phyloP scores from a whole-genome alignment of 1,284 basidiomycete species.

The Apiotrichum gracile region DNA sequence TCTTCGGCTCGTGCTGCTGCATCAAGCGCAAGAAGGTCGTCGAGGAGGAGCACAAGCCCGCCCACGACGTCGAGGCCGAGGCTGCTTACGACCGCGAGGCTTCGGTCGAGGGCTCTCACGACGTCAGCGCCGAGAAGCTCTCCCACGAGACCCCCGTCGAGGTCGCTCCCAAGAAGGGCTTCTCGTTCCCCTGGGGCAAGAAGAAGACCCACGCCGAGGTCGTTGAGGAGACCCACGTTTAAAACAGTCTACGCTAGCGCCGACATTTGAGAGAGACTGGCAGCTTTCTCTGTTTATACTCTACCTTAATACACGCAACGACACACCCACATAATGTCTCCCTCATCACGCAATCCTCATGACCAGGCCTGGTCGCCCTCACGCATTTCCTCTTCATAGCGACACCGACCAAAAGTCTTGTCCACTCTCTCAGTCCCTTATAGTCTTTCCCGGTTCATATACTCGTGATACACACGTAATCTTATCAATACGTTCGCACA shows the following conservation, averaged over 20 bases:
- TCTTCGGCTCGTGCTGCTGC: conserved; percentile 10
- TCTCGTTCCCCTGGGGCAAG: not conserved
- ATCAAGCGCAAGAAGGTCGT: conserved; percentile 2
- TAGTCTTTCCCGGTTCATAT: not conserved
- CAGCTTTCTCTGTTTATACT: too few species aligned
- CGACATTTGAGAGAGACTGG: too few species aligned
- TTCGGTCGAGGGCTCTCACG: not conserved
- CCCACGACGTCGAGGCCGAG: conserved; percentile 5
- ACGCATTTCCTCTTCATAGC: not conserved
- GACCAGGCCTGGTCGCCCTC: not conserved
- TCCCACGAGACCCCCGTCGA: not conserved
- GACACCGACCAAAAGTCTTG: too few species aligned
- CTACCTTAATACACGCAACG: too few species aligned
- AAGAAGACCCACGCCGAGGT: not conserved
- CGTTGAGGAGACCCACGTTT: too few species aligned
- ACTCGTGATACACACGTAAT: not conserved
- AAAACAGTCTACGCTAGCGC: too few species aligned
- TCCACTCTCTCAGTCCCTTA: too few species aligned
- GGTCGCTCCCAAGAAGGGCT: not conserved
- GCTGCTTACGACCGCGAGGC: not conserved
- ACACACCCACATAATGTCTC: too few species aligned
- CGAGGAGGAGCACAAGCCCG: not conserved
- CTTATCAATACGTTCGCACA: not conserved
- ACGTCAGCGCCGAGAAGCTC: not conserved
- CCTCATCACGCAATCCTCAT: not conserved